Conservation (phyloP, 352 stramenopile species). For the Phytopythium mirpurense region DNA sequence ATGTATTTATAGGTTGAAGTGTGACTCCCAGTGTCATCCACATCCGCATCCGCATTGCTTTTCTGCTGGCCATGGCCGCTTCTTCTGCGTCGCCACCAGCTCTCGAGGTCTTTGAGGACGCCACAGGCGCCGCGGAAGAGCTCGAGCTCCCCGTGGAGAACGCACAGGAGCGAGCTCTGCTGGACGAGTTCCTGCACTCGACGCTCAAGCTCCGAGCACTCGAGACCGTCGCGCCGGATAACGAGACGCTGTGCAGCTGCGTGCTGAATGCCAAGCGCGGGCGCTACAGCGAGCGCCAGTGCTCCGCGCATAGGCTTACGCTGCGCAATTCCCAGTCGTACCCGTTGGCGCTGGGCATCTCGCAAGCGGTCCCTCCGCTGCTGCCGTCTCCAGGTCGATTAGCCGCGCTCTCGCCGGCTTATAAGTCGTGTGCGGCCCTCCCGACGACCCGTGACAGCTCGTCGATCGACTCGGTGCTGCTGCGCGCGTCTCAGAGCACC, state of each 20-base stretch:
- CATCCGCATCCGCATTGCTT: no score
- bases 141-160: background rate
- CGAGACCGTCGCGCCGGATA: background rate
- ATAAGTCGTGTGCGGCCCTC: constrained; percentile 13
- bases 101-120: background rate
- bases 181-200: background rate
- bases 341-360: constrained; percentile 24
- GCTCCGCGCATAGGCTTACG: constrained; percentile 55
- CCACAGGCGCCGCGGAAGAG: background rate
- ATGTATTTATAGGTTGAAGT: no score
- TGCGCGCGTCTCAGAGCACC: constrained; percentile 26
- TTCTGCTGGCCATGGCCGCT: no score
- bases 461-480: constrained; percentile 20
- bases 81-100: no score
- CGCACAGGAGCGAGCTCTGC: background rate
- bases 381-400: background rate
- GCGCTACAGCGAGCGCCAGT: constrained; percentile 39
- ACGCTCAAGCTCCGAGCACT: background rate
- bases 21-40: no score
- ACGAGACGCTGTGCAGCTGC: constrained; percentile 32
- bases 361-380: constrained; percentile 5
- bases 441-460: background rate
- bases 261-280: constrained; percentile 37
- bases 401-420: background rate
- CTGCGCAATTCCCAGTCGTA: constrained; percentile 47